Base-by-base conservation (phyloP, 768 basidiomycete genomes). In the Goffeauzyma gilvescens region DNA sequence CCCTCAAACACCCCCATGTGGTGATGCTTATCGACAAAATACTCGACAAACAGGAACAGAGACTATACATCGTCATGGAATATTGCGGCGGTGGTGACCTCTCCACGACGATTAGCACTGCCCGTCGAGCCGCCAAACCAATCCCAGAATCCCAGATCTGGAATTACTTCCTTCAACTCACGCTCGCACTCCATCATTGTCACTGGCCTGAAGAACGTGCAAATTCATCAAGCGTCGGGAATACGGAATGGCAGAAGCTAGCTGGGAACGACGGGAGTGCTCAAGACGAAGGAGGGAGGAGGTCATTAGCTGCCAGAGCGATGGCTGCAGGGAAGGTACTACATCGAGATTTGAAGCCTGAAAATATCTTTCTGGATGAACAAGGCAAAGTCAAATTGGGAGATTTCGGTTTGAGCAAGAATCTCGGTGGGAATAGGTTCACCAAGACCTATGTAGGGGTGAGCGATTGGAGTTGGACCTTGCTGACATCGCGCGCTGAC, bases 21-120 rank as follows among this genome's bases (percentile, higher is more conserved):
- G 93, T 98, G 48, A 82, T 53, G 30, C 50, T 57, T 10, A 44
- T 53, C 38, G 50, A 65, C 47, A 57, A 70, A 63, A 71, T 81
- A 57, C 83, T 95, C 45, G 93, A 98, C 68, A 71, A 81, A 49
- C 82, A 87, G 38, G 72, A 74, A 28, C 85, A 85, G 17, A 81
- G 87, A 44, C 74, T 96, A 32, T 96, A 95, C 63, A 95, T 98
- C 49, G 71, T 96, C 52, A 98, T 96, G 93, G 93, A 98, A 67
- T 96, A 85, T 62, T 98, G 93, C 58, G 87, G 85, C 4, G 89
- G 87, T 17, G 93, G 93, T 10, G 93, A 98, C 67, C 72, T 98
- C 41, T 83, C 83, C 1, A 68, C 73, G 26, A 65, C 93, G 55
- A 93, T 96, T 63, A 82, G 84, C 56, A 56, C 63, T 32, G 63